A percentile compares a stretch with the other conserved stretches of the same genome.
These are phyloP conservation scores for Eucalyptus pauciflora DNA, from an alignment of 345 rosid genomes.

Conservation along the genomic window DNA sequence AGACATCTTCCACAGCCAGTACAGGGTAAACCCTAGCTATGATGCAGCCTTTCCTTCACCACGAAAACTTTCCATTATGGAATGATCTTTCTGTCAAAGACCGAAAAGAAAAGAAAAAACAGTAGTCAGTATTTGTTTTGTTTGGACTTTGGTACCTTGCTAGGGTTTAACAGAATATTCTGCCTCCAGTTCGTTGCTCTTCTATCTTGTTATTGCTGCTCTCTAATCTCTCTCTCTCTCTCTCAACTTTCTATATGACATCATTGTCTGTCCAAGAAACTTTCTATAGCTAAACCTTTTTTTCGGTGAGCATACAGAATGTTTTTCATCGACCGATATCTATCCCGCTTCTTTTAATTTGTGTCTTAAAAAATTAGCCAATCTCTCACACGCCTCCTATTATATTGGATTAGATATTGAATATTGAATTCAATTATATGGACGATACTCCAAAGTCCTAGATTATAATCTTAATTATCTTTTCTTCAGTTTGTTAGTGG, in stretches of 20 bases:
- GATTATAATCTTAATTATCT: no score
- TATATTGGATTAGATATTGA: neutral
- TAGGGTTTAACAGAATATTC: neutral
- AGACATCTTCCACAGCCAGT: neutral
- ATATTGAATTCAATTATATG: neutral
- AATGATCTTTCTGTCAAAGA: neutral
- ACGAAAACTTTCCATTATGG: neutral
- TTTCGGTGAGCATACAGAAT: neutral
- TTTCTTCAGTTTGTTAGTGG: no score
- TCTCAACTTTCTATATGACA: neutral
- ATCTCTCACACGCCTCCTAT: neutral
- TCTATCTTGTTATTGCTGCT: neutral
- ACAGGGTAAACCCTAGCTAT: neutral
- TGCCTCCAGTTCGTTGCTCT: neutral
- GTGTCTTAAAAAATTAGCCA: neutral
- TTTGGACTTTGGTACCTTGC: neutral
- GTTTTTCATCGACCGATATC: neutral
- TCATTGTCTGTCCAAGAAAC: neutral
- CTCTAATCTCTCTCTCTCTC: neutral
- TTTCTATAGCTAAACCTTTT: neutral
- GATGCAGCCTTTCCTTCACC: neutral
- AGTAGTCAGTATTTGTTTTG: neutral
- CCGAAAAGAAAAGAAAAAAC: neutral
- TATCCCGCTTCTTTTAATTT: neutral
- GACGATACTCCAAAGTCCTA: neutral